A percentile compares a stretch with the other conserved stretches of the same genome.
phyloP scores from a whole-genome alignment of 1,139 yeast genomes.

The Debaryomycetaceae sp. region DNA sequence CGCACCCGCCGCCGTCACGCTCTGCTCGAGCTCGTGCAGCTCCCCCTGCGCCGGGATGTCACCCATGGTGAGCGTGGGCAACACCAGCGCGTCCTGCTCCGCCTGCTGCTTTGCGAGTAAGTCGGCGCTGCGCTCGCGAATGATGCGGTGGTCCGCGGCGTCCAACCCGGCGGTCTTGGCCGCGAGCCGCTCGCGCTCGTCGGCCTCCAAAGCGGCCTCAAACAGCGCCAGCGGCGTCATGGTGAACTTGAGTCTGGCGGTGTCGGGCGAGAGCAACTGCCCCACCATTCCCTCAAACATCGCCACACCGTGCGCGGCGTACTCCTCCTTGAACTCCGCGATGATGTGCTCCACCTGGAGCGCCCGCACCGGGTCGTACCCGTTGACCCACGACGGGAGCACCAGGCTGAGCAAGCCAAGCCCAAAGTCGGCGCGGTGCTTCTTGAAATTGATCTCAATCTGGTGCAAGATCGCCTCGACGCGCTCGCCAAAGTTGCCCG shows the following conservation, averaged over 20 bases:
- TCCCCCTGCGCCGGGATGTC: constrained; percentile 69
- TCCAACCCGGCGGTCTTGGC: constrained; percentile 40
- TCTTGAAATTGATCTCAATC: constrained; percentile 76
- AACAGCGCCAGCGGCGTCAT: constrained; percentile 69
- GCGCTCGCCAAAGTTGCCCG: constrained; percentile 34
- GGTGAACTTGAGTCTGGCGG: constrained; percentile 59
- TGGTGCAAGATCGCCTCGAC: constrained; percentile 86
- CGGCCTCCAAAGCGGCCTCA: constrained; percentile 42
- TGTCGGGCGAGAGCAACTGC: constrained; percentile 45
- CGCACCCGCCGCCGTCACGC: constrained; percentile 15
- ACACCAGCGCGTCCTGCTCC: constrained; percentile 67
- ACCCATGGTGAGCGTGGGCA: constrained; percentile 68
- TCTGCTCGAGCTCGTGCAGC: constrained; percentile 28
- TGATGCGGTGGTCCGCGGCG: constrained; percentile 52
- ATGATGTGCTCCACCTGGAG: constrained; percentile 65
- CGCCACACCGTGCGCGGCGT: constrained; percentile 46
- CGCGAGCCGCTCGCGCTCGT: constrained; percentile 54
- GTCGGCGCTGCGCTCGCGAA: constrained; percentile 55
- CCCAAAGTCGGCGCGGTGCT: constrained; percentile 90
- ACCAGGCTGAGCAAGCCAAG: constrained; percentile 68
- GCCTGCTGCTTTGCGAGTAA: constrained; percentile 62
- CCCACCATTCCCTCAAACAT: constrained; percentile 58
- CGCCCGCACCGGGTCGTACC: constrained; percentile 62
- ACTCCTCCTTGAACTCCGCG: constrained; percentile 56
- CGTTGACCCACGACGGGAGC: constrained; percentile 81